These are phyloP conservation scores for Fallopia convolvulus DNA, from an alignment of 148 eudicot species.

Conservation along the genomic window DNA sequence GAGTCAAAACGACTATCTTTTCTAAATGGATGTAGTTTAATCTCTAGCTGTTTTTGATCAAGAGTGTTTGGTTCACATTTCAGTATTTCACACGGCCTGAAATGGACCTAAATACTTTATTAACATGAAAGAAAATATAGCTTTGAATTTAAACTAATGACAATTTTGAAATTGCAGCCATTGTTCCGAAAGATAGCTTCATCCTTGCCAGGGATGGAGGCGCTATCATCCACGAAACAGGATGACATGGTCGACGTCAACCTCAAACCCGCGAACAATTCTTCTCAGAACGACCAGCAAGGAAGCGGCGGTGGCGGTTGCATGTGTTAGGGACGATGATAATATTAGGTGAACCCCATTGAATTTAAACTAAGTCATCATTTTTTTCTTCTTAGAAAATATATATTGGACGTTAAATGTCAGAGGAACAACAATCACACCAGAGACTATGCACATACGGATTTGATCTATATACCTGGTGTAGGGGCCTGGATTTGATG, in stretches of 20 bases:
- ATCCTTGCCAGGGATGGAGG: constrained; percentile 87
- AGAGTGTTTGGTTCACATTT: background rate
- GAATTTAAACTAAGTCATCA: background rate
- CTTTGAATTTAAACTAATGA: background rate
- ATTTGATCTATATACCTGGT: background rate
- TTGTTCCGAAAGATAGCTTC: constrained; percentile 83
- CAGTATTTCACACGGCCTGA: too few relatives aligned
- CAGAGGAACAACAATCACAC: background rate
- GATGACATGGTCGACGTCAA: constrained; percentile 95
- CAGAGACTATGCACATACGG: constrained; percentile 2
- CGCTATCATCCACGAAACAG: constrained; percentile 68
- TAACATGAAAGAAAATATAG: background rate
- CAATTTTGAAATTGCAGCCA: constrained; percentile 41
- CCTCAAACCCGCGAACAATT: constrained; percentile 44
- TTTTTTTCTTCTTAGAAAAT: background rate
- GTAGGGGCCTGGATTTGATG: background rate
- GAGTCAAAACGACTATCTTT: too few relatives aligned
- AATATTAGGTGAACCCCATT: background rate
- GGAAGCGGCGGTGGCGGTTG: constrained; percentile 88
- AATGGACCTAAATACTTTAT: background rate
- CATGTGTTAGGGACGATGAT: constrained; percentile 38
- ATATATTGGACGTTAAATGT: background rate
- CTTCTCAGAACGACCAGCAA: constrained; percentile 62
- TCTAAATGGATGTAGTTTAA: too few relatives aligned
- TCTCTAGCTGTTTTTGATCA: too few relatives aligned